These are phyloP conservation scores for Scenedesmus sp. DNA, from an alignment of 163 green algal genomes.

Conservation along the genomic window DNA sequence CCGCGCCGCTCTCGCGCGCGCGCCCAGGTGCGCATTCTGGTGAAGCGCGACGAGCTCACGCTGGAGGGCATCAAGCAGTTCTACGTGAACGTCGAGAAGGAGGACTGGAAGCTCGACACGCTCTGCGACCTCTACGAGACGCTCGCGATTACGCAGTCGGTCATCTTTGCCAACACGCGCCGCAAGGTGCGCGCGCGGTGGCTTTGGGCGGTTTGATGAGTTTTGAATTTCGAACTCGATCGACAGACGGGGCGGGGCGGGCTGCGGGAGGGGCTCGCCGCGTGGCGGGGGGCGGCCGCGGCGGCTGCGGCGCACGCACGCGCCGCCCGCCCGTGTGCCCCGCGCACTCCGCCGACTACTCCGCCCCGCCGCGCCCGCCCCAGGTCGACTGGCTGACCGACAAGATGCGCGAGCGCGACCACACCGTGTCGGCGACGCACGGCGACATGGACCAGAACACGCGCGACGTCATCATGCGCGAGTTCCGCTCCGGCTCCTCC, in stretches of 20 bases:
- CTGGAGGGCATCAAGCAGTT: conserved; percentile 99
- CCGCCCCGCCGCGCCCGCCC: background rate
- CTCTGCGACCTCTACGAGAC: conserved; percentile 99
- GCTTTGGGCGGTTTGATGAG: background rate
- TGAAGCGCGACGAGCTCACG: conserved; percentile 99
- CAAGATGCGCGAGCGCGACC: conserved; percentile 98
- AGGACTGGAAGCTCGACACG: conserved; percentile 99
- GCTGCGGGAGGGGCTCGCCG: too few species aligned
- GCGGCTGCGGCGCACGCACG: too few species aligned
- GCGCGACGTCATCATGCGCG: conserved; percentile 99
- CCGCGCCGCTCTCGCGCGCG: too few species aligned
- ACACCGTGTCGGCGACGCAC: conserved; percentile 99
- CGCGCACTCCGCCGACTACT: too few species aligned
- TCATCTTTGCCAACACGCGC: conserved; percentile 99
- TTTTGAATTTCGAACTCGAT: too few species aligned
- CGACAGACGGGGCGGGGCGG: too few species aligned
- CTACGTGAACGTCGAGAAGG: conserved; percentile 98
- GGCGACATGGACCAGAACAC: conserved; percentile 99
- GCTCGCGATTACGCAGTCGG: conserved; percentile 99
- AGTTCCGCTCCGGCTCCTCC: conserved; percentile 98
- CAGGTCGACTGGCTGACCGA: conserved; percentile 99
- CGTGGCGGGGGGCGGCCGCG: too few species aligned
- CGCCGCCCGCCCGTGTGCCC: too few species aligned
- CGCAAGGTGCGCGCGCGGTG: conserved; percentile 82
- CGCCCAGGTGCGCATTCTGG: conserved; percentile 95